Percentiles rank a stretch among this genome's conserved stretches.
These are phyloP conservation scores for Ceratobasidium papillatum DNA, from an alignment of 1,284 basidiomycete genomes.

Conservation along the genomic window DNA sequence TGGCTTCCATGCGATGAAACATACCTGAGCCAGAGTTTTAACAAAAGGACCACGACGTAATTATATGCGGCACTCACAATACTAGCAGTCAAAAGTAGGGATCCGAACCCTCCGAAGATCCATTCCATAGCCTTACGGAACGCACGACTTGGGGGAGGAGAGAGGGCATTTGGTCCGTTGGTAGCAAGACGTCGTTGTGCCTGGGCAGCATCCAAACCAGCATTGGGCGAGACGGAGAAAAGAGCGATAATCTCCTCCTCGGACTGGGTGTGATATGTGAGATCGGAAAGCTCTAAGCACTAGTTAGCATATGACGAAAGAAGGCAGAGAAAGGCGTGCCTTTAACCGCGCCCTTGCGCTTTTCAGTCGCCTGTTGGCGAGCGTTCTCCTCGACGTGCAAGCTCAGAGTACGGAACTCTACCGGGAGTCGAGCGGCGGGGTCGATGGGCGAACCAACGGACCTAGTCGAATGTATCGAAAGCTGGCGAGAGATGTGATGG, in stretches of 20 bases:
- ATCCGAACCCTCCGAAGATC: conserved; percentile 63
- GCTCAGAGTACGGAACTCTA: conserved; percentile 45
- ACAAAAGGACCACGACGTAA: conserved; percentile 50
- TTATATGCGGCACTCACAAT: conserved; percentile 57
- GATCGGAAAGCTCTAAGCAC: conserved; percentile 53
- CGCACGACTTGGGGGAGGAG: conserved; percentile 52
- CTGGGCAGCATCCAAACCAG: conserved; percentile 62
- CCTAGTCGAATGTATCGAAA: conserved; percentile 14
- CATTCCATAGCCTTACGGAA: conserved; percentile 56
- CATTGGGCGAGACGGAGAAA: conserved; percentile 58
- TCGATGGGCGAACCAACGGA: conserved; percentile 26
- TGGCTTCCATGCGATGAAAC: conserved; percentile 54
- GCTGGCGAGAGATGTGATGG: conserved; percentile 19
- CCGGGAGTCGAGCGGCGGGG: conserved; percentile 41
- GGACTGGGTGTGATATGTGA: conserved; percentile 65
- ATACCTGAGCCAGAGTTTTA: not conserved
- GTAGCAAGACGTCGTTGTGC: conserved; percentile 57
- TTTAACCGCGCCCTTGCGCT: conserved; percentile 45
- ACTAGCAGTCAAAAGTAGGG: conserved; percentile 62
- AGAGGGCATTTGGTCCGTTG: conserved; percentile 55
- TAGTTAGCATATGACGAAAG: not conserved
- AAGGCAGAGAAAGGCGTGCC: conserved; percentile 43
- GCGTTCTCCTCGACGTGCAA: conserved; percentile 42
- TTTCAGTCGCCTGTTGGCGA: conserved; percentile 30
- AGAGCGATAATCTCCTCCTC: conserved; percentile 60